Conservation (phyloP, 2,329 filamentous ascomycete species). For the Neofusicoccum cordaticola region DNA sequence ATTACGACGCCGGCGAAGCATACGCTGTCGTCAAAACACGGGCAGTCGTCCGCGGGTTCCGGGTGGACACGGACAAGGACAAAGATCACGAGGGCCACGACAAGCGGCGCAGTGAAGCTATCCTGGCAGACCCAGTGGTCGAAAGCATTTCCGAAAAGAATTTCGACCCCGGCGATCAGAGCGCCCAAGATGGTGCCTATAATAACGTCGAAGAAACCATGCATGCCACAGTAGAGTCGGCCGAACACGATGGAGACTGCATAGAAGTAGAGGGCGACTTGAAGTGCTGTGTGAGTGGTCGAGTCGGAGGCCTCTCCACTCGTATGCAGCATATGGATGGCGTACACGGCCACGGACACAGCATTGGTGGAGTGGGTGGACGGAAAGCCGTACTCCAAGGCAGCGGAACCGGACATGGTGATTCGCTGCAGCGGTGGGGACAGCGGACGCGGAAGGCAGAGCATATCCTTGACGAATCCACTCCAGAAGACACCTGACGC, state of each 20-base stretch:
- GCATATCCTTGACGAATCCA: conserved; percentile 90
- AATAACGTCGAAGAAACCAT: conserved; percentile 89
- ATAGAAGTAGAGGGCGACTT: conserved; percentile 76
- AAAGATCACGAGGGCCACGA: conserved; percentile 66
- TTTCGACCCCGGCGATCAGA: conserved; percentile 56
- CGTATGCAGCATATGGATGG: conserved; percentile 66
- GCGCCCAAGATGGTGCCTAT: conserved; percentile 76
- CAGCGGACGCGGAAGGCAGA: conserved; percentile 85
- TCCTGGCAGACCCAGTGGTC: conserved; percentile 64
- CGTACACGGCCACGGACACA: conserved; percentile 87
- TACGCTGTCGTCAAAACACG: conserved; percentile 94
- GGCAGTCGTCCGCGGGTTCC: conserved; percentile 93
- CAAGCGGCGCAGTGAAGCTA: conserved; percentile 59
- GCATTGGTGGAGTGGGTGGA: conserved; percentile 97
- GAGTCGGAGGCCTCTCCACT: conserved; percentile 61
- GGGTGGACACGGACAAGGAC: conserved; percentile 84
- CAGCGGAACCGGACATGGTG: conserved; percentile 94
- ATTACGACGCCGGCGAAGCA: conserved; percentile 89
- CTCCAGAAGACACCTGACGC: conserved; percentile 67
- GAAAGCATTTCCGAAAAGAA: conserved; percentile 55
- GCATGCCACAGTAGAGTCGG: conserved; percentile 96
- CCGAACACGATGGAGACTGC: conserved; percentile 86
- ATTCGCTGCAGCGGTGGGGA: conserved; percentile 91
- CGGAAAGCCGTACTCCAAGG: conserved; percentile 94
- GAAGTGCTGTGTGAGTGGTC: conserved; percentile 60